phyloP scores from a whole-genome alignment of 2,329 filamentous ascomycete genomes.

The Cladosporium sp. region DNA sequence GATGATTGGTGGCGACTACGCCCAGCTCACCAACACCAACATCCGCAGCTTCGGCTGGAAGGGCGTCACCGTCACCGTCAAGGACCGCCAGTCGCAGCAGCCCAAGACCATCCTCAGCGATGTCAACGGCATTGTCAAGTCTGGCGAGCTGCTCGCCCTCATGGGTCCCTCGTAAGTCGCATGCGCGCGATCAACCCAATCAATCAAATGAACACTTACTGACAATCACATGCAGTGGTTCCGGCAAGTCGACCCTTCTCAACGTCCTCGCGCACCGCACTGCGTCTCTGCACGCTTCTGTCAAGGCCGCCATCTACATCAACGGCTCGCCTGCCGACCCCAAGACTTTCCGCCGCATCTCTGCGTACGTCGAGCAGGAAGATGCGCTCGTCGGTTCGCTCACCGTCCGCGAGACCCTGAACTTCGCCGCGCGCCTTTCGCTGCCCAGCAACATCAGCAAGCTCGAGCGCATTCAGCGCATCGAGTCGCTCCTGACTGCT shows the following conservation, averaged over 20 bases:
- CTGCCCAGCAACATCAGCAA: conserved; percentile 47
- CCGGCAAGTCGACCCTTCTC: conserved; percentile 77
- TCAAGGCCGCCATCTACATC: conserved; percentile 51
- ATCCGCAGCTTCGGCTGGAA: conserved; percentile 62
- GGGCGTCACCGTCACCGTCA: conserved; percentile 62
- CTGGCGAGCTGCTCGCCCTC: conserved; percentile 68
- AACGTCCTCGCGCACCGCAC: conserved; percentile 67
- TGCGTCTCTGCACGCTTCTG: conserved; percentile 47
- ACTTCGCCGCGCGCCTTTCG: conserved; percentile 67
- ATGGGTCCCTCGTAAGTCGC: conserved; percentile 65
- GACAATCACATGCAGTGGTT: conserved; percentile 33
- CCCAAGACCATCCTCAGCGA: conserved; percentile 57
- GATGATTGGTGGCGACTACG: conserved; percentile 37
- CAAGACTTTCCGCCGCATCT: conserved; percentile 57
- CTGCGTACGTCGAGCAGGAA: conserved; percentile 80
- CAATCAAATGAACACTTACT: conserved; percentile 1
- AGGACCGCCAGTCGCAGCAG: conserved; percentile 60
- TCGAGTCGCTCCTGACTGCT: conserved; percentile 59
- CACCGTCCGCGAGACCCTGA: conserved; percentile 71
- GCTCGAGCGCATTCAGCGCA: conserved; percentile 54
- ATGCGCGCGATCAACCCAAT: neutral
- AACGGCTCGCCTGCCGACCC: conserved; percentile 55
- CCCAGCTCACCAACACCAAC: conserved; percentile 56
- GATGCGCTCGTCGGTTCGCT: conserved; percentile 76
- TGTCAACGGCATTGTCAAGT: conserved; percentile 58